These are phyloP conservation scores for Syzygium jambos DNA, from an alignment of 345 rosid species.

Conservation along the genomic window DNA sequence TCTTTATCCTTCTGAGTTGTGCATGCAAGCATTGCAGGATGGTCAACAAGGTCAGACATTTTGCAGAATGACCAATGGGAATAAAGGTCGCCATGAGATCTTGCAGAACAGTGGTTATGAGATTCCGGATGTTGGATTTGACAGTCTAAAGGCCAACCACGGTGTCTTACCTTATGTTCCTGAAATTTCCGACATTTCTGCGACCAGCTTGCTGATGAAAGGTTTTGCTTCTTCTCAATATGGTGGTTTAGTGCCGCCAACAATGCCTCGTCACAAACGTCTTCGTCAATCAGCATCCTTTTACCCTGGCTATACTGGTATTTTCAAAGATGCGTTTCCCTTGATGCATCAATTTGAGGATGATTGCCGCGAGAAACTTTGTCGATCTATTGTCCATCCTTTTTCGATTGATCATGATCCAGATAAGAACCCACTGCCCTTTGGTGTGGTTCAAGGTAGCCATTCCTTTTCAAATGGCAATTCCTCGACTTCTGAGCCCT, in stretches of 20 bases:
- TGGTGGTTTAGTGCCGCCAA: conserved; percentile 43
- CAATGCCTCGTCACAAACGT: conserved; percentile 48
- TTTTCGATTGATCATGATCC: conserved; percentile 52
- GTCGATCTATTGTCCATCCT: conserved; percentile 32
- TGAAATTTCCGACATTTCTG: conserved; percentile 50
- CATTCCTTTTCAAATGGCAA: conserved; percentile 79
- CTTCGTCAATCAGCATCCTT: conserved; percentile 43
- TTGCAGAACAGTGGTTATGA: conserved; percentile 44
- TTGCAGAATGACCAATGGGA: conserved; percentile 18
- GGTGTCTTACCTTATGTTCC: conserved; percentile 47
- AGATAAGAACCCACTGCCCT: conserved; percentile 28
- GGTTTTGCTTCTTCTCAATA: conserved; percentile 50
- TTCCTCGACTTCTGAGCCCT: conserved; percentile 82
- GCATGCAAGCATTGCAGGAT: conserved; percentile 52
- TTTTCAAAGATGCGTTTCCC: conserved; percentile 39
- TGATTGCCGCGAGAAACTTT: conserved; percentile 28
- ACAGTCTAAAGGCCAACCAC: conserved; percentile 47
- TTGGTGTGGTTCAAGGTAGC: conserved; percentile 56
- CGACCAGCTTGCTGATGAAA: conserved; percentile 52
- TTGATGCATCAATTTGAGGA: conserved; percentile 42
- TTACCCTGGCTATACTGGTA: conserved; percentile 29
- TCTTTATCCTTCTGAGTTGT: conserved; percentile 81
- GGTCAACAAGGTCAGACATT: conserved; percentile 34
- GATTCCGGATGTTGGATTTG: conserved; percentile 61
- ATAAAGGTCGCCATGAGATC: conserved; percentile 47